These are phyloP conservation scores for Amanita subjunquillea DNA, from an alignment of 768 basidiomycete genomes.

Conservation along the genomic window DNA sequence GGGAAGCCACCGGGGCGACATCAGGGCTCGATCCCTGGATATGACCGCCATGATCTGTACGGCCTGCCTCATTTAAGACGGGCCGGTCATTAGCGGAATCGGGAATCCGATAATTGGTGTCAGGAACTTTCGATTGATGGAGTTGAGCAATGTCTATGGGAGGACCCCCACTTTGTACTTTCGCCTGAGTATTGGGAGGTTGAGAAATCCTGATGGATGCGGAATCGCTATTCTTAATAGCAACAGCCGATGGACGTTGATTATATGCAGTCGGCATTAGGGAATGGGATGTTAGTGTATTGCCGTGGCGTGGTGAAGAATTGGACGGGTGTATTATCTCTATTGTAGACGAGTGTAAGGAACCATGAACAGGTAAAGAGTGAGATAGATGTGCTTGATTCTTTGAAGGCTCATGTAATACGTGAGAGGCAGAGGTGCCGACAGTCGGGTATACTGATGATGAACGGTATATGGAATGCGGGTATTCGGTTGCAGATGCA, in stretches of 20 bases:
- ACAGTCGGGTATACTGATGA: constrained; percentile 2
- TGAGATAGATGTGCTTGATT: neutral
- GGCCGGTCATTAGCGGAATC: neutral
- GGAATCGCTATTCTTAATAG: neutral
- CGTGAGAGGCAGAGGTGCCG: neutral
- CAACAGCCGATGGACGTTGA: neutral
- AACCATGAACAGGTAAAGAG: neutral
- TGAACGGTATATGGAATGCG: constrained; percentile 2
- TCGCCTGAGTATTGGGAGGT: neutral
- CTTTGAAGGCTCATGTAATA: neutral
- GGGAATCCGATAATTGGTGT: neutral
- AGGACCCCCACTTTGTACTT: neutral
- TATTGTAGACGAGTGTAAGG: neutral
- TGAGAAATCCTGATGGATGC: neutral
- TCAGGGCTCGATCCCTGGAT: neutral
- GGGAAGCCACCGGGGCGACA: neutral
- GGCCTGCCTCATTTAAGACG: neutral
- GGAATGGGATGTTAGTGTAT: neutral
- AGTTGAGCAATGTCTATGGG: neutral
- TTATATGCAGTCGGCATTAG: neutral
- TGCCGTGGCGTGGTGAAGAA: neutral
- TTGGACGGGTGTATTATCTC: neutral
- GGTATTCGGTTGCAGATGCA: neutral
- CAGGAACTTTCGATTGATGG: neutral
- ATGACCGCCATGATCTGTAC: neutral